Evolutionary conservation across 345 rosid genomes (phyloP), one percentile per base, ranked within the genome.

Genomic region (Eucalyptus globulus): DNA sequence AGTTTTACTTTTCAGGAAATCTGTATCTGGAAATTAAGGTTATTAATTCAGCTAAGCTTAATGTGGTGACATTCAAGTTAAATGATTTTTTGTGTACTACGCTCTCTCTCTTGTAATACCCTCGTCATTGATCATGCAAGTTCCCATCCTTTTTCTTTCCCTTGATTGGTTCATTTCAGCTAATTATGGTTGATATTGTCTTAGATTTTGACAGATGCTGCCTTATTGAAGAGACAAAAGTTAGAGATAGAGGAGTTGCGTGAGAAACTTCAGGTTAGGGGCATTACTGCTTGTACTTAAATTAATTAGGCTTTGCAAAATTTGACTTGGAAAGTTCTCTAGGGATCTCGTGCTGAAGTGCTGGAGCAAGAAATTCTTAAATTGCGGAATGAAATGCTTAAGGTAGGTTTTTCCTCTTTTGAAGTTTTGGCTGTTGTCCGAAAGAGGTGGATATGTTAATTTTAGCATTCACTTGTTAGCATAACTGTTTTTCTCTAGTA

Each of bases 171-270:
- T 88, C n/a, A 89, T 21, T 80, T 44, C 50, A 89, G 47, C 94
- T 90, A 88, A 94, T 87, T 51, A 49, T 90, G 89, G 85, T 86
- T 86, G 50, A 85, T 47, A 89, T 89, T 90, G 87, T 89, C 40
- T 49, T 88, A 98, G 99, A 95, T 97, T 92, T 94, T 98, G 94
- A 96, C 98, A 50, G 99, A 98, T 95, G 99, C 97, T 80, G 98
- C 99, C 87, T 95, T 96, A 87, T 76, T 97, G 89, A 98, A 95
- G 94, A 93, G 98, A 88, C 99, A 98, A 92, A 97, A 97, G 91
- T 90, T 95, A 90, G 99, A 98, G 94, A 98, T 98, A 90, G 98
- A 98, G 94, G 98, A 97, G 87, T 93, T 97, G 40, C 97, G 93
- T 43, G 89, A 86, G 91, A 98, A 97, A 93, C 99, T 98, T 92